Percentiles rank a stretch among this genome's conserved stretches.
Conservation (phyloP, 2,329 filamentous ascomycete genomes). For the Colletotrichum theobromicola region DNA sequence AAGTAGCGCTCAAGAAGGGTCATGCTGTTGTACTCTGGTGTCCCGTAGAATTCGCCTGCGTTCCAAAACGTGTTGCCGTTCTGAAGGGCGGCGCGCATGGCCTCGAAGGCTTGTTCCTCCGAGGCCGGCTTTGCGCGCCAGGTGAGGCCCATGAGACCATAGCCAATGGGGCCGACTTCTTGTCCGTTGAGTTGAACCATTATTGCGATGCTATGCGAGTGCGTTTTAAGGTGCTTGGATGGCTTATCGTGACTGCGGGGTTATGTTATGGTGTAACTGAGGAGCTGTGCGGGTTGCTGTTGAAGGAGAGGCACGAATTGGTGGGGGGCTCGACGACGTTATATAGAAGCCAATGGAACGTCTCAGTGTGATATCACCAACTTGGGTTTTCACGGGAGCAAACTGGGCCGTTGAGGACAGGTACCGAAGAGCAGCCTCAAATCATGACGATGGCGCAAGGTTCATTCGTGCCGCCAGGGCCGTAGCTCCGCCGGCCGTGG, state of each 20-base stretch:
- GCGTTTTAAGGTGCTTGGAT: neutral
- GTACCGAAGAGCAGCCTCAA: neutral
- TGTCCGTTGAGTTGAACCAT: conserved; percentile 45
- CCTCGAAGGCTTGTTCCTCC: conserved; percentile 55
- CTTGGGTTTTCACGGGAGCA: neutral
- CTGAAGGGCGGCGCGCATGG: conserved; percentile 58
- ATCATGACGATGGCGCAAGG: neutral
- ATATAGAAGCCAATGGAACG: neutral
- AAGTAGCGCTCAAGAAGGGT: conserved; percentile 68
- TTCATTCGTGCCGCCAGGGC: neutral
- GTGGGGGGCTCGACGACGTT: neutral
- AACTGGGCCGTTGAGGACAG: neutral
- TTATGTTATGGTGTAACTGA: neutral
- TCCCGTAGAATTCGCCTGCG: conserved; percentile 69
- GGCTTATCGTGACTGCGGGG: neutral
- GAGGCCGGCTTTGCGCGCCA: conserved; percentile 44
- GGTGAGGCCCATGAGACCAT: conserved; percentile 59
- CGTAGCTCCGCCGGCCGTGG: neutral
- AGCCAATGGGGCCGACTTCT: conserved; percentile 55
- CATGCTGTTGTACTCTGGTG: conserved; percentile 61
- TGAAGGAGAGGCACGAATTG: neutral
- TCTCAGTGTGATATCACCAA: neutral
- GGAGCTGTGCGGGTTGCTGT: neutral
- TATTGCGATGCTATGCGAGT: neutral
- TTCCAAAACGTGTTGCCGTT: conserved; percentile 61